Percentiles rank a stretch among this genome's conserved stretches.
Evolutionary conservation across 768 basidiomycete species (phyloP).

Genomic region (Lactarius akahatsu): DNA sequence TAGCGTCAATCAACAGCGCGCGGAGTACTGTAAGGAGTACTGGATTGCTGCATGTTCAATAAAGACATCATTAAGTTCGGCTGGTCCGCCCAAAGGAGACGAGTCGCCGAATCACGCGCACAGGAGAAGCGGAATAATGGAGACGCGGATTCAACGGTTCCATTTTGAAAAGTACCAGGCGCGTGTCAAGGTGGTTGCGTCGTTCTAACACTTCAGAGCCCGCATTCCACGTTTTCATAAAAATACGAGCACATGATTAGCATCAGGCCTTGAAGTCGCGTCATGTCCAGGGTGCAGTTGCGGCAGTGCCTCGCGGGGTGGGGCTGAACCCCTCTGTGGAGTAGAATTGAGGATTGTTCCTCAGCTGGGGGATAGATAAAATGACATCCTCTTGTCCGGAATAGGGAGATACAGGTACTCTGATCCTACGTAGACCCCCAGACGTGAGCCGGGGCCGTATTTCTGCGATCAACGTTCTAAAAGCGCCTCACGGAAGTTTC

Average conservation of each 20-base stretch:
- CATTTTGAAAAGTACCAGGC: neutral
- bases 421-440: neutral
- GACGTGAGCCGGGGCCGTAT: neutral
- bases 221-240: neutral
- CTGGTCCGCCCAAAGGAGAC: neutral
- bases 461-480: slow-evolving; percentile 5
- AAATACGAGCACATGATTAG: neutral
- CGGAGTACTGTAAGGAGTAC: neutral
- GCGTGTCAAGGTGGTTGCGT: neutral
- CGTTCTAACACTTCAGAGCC: neutral
- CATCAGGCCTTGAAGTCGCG: neutral
- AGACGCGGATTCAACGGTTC: neutral
- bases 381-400: neutral
- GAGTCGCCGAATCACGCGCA: slow-evolving; percentile 4
- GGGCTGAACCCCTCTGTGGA: neutral
- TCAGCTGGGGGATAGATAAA: neutral
- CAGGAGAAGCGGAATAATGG: neutral
- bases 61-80: slow-evolving; percentile 2
- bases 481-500: slow-evolving; percentile 5
- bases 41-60: neutral
- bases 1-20: neutral
- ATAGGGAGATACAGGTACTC: neutral
- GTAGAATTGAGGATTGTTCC: neutral
- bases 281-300: neutral
- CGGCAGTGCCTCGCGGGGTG: neutral